Conservation (phyloP, 176 grass and related monocot species). For the Carex littledalei region DNA sequence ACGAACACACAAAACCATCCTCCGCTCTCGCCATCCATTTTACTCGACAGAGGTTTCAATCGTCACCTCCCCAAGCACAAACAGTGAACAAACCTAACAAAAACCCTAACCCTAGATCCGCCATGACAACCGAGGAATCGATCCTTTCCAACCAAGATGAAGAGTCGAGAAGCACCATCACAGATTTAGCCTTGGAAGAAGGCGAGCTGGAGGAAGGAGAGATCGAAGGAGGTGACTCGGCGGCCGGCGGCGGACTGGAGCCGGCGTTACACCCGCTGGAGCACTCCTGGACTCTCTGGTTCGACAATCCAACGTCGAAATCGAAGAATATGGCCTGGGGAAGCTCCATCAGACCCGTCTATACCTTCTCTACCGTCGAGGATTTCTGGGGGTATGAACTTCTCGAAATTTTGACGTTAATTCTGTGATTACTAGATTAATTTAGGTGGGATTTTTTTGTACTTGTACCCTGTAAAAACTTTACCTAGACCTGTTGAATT, state of each 20-base stretch:
- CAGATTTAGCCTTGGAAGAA: conserved; percentile 20
- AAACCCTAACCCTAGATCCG: conserved; percentile 20
- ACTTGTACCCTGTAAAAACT: too few species aligned
- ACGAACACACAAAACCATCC: background rate
- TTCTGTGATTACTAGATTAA: background rate
- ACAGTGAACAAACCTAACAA: background rate
- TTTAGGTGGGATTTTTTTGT: too few species aligned
- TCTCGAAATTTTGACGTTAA: background rate
- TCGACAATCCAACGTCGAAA: conserved; percentile 74
- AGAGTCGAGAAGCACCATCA: conserved; percentile 25
- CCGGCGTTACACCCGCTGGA: conserved; percentile 53
- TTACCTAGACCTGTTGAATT: background rate
- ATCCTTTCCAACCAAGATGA: conserved; percentile 17
- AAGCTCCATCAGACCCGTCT: conserved; percentile 68
- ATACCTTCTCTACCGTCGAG: conserved; percentile 87
- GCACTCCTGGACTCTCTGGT: conserved; percentile 94
- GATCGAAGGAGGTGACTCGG: conserved; percentile 47
- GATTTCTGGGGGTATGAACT: conserved; percentile 85
- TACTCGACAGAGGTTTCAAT: background rate
- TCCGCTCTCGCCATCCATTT: background rate
- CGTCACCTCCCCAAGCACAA: background rate
- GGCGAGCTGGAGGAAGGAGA: conserved; percentile 91
- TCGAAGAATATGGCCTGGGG: conserved; percentile 53
- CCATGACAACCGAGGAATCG: conserved; percentile 16
- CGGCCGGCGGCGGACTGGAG: background rate